Evolutionary conservation across 1,284 basidiomycete genomes (phyloP), one percentile per base, ranked within the genome.

Genomic region (Sanguinoderma infundibulare): DNA sequence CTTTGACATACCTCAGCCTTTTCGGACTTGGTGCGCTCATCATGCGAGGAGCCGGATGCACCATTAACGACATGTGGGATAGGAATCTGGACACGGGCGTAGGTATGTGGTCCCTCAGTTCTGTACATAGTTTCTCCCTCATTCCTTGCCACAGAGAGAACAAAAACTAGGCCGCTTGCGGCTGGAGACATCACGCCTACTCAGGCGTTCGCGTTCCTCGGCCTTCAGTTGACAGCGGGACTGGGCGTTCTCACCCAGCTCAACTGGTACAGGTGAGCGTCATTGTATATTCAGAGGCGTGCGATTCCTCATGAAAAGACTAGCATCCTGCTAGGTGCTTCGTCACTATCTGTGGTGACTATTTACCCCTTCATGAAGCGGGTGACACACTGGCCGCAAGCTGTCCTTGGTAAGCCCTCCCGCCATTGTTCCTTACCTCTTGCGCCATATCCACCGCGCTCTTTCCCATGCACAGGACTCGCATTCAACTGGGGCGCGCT

Each of bases 61-160:
- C 95, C 0, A 98, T 99, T 71, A 99, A 99, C 74, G 98, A 99
- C 74, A 91, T 99, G 89, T 99, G 98, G 96, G 98, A 99, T 74
- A 83, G 84, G 65, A 87, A 94, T 68, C 85, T 98, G 60, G 98
- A 99, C 79, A 89, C 87, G 71, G 87, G 90, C 59, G 98, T 99
- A 53, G 94, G 95, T 96, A 72, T 72, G 94, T 75, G 4, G 1
- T 3, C 17, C 9, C 39, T 24, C 4, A 4, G 10, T 52, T 22
- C n/a, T 32, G 28, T 3, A n/a, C n/a, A n/a, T n/a, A n/a, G n/a
- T n/a, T n/a, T n/a, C 26, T 10, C 15, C 15, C 24, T n/a, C 24
- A 2, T 5, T 17, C n/a, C n/a, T 20, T 34, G n/a, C 81, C 83
- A 82, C 10, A 88, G 89, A 83, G 65, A 79, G 90, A 54, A 93